These are phyloP conservation scores for Rubus idaeus DNA, from an alignment of 306 rosid genomes.

Conservation along the genomic window DNA sequence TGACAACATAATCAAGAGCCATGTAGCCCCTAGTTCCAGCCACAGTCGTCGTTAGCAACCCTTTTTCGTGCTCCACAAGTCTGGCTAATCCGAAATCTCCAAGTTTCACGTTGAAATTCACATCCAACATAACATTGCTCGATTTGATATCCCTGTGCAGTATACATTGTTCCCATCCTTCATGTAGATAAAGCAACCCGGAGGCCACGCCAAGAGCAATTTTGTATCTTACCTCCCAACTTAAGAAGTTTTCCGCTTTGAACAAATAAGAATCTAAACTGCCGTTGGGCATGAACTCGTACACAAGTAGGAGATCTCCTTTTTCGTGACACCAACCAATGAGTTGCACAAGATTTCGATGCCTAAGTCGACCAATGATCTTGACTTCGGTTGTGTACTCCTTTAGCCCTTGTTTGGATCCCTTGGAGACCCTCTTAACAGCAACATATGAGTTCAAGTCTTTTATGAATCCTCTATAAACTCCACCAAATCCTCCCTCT, in stretches of 20 bases:
- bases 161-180: neutral
- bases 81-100: neutral
- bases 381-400: neutral
- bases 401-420: neutral
- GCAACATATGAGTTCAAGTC: neutral
- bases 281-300: neutral
- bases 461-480: neutral
- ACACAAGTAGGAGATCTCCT: neutral
- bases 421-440: neutral
- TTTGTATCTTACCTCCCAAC: neutral
- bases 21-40: conserved; percentile 1
- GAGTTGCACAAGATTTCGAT: neutral
- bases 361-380: neutral
- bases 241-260: neutral
- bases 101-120: neutral
- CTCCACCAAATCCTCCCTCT: conserved; percentile 2
- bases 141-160: neutral
- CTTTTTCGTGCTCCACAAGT: neutral
- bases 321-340: conserved; percentile 2
- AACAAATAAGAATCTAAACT: neutral
- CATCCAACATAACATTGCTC: neutral
- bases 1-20: neutral
- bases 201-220: conserved; percentile 10
- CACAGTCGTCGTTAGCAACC: neutral
- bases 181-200: neutral